Conservation (phyloP, 192 early-diverging fungal genomes). For the Powellomyces hirtus region DNA sequence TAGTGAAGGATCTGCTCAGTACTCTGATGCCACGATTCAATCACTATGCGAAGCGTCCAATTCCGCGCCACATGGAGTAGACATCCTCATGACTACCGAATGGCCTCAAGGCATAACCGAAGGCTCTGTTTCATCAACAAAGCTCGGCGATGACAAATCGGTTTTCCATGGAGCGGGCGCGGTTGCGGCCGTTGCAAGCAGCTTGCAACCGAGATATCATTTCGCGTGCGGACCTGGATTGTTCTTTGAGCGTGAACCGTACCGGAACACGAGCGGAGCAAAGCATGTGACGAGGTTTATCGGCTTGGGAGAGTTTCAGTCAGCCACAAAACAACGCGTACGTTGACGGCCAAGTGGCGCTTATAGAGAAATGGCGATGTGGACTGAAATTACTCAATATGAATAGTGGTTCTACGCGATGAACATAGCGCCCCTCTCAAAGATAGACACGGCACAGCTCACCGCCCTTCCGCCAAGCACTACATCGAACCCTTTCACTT, state of each 20-base stretch:
- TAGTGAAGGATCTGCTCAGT: neutral
- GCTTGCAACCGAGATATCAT: constrained; percentile 83
- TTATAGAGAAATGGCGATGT: too few species aligned
- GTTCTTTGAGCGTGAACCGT: constrained; percentile 88
- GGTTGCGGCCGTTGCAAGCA: constrained; percentile 45
- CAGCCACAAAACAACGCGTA: constrained; percentile 65
- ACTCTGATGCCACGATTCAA: constrained; percentile 2
- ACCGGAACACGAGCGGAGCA: constrained; percentile 51
- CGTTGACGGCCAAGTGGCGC: too few species aligned
- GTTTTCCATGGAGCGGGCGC: constrained; percentile 13
- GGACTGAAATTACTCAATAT: too few species aligned
- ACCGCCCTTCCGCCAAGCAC: constrained; percentile 46
- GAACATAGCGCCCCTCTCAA: constrained; percentile 69
- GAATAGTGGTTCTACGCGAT: constrained; percentile 88
- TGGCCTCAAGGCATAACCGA: constrained; percentile 64
- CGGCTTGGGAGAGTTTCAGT: constrained; percentile 69
- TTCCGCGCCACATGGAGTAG: constrained; percentile 40
- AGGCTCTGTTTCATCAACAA: constrained; percentile 6
- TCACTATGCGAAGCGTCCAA: neutral
- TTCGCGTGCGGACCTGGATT: constrained; percentile 66
- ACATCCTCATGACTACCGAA: constrained; percentile 82
- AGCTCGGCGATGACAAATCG: constrained; percentile 7
- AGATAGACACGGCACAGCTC: constrained; percentile 34
- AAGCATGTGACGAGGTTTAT: constrained; percentile 80
- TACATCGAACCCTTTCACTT: constrained; percentile 43